These are phyloP conservation scores for Ceraceosorus bombacis DNA, from an alignment of 1,284 basidiomycete genomes.

Conservation along the genomic window DNA sequence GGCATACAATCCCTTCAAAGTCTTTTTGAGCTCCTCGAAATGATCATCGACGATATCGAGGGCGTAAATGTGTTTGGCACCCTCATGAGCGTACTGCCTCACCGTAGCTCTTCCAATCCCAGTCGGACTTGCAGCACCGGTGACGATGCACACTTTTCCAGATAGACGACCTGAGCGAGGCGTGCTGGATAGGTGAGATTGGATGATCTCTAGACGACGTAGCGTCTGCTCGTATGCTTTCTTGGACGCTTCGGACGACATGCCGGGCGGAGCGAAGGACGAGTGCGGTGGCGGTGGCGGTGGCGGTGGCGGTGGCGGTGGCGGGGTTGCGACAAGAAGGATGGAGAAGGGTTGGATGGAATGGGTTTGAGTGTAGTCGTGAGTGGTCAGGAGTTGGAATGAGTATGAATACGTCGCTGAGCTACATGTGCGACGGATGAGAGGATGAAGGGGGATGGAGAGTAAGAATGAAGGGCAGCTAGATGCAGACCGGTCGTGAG, in stretches of 20 bases:
- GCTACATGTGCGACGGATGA: too few relatives aligned
- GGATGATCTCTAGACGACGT: slow-evolving; percentile 60
- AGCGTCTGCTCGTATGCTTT: slow-evolving; percentile 23
- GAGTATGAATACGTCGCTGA: too few relatives aligned
- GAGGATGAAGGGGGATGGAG: too few relatives aligned
- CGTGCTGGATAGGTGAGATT: slow-evolving; percentile 60
- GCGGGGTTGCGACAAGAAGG: too few relatives aligned
- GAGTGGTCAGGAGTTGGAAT: too few relatives aligned
- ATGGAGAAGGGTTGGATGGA: too few relatives aligned
- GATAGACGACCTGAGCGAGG: slow-evolving; percentile 60
- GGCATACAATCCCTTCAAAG: slow-evolving; percentile 63
- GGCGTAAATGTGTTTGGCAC: slow-evolving; percentile 71
- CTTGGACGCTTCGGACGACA: not conserved
- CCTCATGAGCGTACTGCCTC: slow-evolving; percentile 31
- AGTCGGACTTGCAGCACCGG: slow-evolving; percentile 54
- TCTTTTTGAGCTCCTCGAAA: slow-evolving; percentile 63
- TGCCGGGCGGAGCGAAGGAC: not conserved
- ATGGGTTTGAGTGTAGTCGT: too few relatives aligned
- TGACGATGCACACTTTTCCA: slow-evolving; percentile 81
- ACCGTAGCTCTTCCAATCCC: slow-evolving; percentile 40
- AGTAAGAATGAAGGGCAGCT: too few relatives aligned
- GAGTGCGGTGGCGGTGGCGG: too few relatives aligned
- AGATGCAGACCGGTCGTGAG: too few relatives aligned
- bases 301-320: too few relatives aligned
- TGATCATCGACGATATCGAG: slow-evolving; percentile 68